These are phyloP conservation scores for Rubus idaeus DNA, from an alignment of 306 rosid genomes.

Conservation along the genomic window DNA sequence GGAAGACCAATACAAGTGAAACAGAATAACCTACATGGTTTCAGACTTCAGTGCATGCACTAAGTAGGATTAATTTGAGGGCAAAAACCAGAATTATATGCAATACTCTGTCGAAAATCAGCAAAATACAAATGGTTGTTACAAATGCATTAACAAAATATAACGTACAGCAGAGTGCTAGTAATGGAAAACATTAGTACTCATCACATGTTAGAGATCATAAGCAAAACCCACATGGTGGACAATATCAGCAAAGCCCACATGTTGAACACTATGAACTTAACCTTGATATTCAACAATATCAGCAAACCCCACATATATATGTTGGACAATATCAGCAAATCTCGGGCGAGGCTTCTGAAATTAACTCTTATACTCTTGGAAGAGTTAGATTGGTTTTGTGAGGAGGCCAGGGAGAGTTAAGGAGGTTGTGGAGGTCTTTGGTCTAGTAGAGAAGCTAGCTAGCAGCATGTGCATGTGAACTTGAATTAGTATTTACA, in stretches of 20 bases:
- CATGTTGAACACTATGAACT: too few species aligned
- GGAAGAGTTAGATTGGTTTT: conserved; percentile 58
- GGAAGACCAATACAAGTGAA: too few species aligned
- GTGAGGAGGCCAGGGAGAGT: conserved; percentile 55
- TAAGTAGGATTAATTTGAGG: too few species aligned
- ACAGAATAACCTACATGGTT: too few species aligned
- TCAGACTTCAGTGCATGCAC: too few species aligned
- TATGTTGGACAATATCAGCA: too few species aligned
- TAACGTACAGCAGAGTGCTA: conserved; percentile 24
- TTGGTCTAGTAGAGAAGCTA: conserved; percentile 39
- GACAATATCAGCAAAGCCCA: neutral
- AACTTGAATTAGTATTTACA: conserved; percentile 48
- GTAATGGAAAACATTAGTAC: neutral
- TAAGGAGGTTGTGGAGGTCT: conserved; percentile 68
- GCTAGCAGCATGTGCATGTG: conserved; percentile 38
- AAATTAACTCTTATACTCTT: conserved; percentile 35
- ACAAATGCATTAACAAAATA: conserved; percentile 3
- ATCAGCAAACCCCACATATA: too few species aligned
- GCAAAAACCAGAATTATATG: conserved; percentile 4
- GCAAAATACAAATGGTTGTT: conserved; percentile 24
- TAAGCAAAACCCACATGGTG: conserved; percentile 27
- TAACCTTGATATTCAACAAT: too few species aligned
- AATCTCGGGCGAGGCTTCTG: conserved; percentile 21
- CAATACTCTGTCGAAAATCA: conserved; percentile 23
- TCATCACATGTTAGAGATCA: neutral